Base-by-base conservation (phyloP, 768 basidiomycete genomes). In the Trametopsis cervina region DNA sequence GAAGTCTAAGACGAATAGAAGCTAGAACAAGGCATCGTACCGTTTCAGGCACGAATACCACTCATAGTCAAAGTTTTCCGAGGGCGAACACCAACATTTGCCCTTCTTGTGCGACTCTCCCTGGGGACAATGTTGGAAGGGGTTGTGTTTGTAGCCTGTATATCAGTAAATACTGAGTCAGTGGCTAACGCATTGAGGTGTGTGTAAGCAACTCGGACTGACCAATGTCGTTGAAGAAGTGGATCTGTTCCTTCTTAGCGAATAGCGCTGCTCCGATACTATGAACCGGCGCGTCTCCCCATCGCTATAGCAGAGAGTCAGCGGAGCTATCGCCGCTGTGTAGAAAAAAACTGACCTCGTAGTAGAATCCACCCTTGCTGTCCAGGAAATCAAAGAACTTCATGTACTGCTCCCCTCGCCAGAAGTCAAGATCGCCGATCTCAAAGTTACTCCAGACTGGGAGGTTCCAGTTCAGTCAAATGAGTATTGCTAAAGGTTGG, bases 151-250 rank as follows among this genome's bases (percentile, higher is more conserved):
- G 63, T 96, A 98, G 3, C 83, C 61, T 63, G 46, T 9, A 33
- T 17, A 23, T 47, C 23, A 40, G 39, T 9, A 40, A 40, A n/a
- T 22, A 20, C n/a, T 5, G 33, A 13, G 20, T 15, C 4, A 26
- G 29, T 35, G 17, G 42, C 42, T 43, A 9, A 10, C 15, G 25
- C 18, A 22, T 15, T 43, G 20, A 4, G 15, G 10, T 37, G 17
- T 9, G 35, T 24, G 22, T 4, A 4, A 44, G 58, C 59, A 22
- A 47, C 26, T 42, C 25, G 44, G 60, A 81, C 55, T 33, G 23
- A 61, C 62, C 94, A 43, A 98, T 89, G 60, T 97, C 92, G 54
- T 85, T 78, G 74, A 97, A 97, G 71, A 90, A 98, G 64, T 96
- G 89, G 37, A 97, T 82, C 65, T 91, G 87, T 15, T 90, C 85